Conservation (phyloP, 768 basidiomycete genomes). For the Podaxis rugospora region DNA sequence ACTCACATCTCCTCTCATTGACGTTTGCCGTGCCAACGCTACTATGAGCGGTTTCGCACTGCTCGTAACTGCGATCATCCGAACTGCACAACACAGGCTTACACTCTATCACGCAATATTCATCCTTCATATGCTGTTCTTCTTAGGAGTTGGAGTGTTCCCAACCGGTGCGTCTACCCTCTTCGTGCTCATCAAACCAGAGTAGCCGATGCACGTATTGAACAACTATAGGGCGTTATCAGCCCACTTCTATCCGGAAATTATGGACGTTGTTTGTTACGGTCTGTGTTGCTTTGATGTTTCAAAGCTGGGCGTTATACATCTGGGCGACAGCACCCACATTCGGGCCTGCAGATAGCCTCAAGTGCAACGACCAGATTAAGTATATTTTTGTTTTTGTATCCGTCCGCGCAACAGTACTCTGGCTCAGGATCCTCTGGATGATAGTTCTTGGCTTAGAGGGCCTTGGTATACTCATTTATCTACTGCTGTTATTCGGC, state of each 20-base stretch:
- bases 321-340: constrained; percentile 14
- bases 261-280: constrained; percentile 5
- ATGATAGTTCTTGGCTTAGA: constrained; percentile 9
- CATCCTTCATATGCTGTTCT: constrained; percentile 14
- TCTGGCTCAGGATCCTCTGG: constrained; percentile 14
- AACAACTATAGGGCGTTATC: not conserved
- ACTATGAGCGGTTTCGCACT: constrained; percentile 13
- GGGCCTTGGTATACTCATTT: not conserved
- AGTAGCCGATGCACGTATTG: not conserved
- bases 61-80: constrained; percentile 13
- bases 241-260: not conserved
- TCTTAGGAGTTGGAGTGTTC: constrained; percentile 10
- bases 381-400: constrained; percentile 14
- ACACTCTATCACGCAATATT: constrained; percentile 16
- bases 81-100: constrained; percentile 10
- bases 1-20: constrained; percentile 8
- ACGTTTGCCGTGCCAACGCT: constrained; percentile 12
- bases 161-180: constrained; percentile 6
- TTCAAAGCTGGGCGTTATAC: constrained; percentile 12
- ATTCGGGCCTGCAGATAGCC: constrained; percentile 2
- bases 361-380: constrained; percentile 13
- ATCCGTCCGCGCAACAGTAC: constrained; percentile 12
- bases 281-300: constrained; percentile 11
- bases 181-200: not conserved
- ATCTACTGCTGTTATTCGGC: not conserved